Evolutionary conservation across 2,329 filamentous ascomycete genomes (phyloP).

Genomic region (Colletotrichum orchidophilum): DNA sequence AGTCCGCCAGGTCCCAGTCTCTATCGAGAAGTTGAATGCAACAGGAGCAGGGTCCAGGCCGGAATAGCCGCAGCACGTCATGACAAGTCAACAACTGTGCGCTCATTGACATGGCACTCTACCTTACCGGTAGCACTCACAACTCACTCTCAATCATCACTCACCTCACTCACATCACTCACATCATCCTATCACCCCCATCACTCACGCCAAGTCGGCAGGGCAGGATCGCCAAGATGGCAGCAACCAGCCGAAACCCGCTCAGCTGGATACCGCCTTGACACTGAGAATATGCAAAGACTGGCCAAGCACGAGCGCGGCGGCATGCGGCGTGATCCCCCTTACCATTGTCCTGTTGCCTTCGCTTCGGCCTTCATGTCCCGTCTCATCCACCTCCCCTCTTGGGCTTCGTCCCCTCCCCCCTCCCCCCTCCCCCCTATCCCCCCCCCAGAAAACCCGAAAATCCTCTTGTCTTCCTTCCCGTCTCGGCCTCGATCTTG

Average conservation of each 20-base stretch:
- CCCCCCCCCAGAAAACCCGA: not conserved
- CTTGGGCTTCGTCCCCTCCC: not conserved
- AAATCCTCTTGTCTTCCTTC: conserved; percentile 5
- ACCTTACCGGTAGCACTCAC: no score
- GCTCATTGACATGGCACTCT: no score
- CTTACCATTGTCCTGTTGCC: not conserved
- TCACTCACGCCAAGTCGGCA: not conserved
- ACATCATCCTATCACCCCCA: not conserved
- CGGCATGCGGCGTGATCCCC: not conserved
- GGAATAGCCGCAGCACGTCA: conserved; percentile 24
- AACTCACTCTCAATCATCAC: not conserved
- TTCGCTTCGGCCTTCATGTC: not conserved
- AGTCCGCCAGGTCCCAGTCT: not conserved
- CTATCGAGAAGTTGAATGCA: not conserved
- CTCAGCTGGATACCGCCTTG: conserved; percentile 7
- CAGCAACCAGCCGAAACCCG: conserved; percentile 14
- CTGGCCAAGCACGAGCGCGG: not conserved
- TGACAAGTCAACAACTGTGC: not conserved
- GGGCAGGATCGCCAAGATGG: conserved; percentile 20
- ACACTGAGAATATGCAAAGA: conserved; percentile 8
- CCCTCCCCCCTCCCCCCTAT: not conserved
- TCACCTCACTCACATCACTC: not conserved
- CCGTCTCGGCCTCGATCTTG: conserved; percentile 31
- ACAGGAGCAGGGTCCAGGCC: conserved; percentile 14
- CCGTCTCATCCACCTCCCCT: not conserved